Evolutionary conservation across 2,329 filamentous ascomycete genomes (phyloP), one percentile per base, ranked within the genome.

Genomic region (Monilinia polystroma): DNA sequence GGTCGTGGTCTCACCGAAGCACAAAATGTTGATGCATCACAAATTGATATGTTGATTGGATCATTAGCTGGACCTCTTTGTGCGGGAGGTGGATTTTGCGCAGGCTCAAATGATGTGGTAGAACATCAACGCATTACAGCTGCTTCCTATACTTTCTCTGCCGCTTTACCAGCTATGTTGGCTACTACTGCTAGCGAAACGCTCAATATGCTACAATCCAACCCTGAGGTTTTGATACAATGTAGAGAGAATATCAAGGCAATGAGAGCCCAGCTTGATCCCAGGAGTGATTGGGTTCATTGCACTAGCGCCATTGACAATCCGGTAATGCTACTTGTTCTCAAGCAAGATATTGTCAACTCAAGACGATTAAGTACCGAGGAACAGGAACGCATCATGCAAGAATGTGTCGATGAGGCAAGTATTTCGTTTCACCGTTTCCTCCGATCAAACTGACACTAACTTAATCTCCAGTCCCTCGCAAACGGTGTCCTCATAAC

Each of bases 391-490:
- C 85, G 87, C 67, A 78, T 98, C 23, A 79, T 99, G 67, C 89
- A 96, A 75, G 95, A 99, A 73, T 89, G 92, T 71, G 92, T 97
- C n/a, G 96, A 99, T 68, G 95, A 99, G 89, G 93, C 96, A 83
- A 74, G 85, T 20, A 26, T 45, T 63, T 56, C 16, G 14, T 66
- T 68, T 53, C 63, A 62, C 49, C 18, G 58, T 53, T 10, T 16
- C 2, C 45, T 23, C 2, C 7, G 5, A 11, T 23, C 55, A 59
- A 53, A 4, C 12, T 54, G 5, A 20, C 43, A 10, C 55, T 16
- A 55, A 49, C 26, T 64, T 73, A 67, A 74, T 12, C 2, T 62
- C 63, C 70, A 97, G 93, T 84, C 88, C 66, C 85, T 98, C 66
- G 85, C 88, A 68, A 98, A 98, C 73, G 91, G 92, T 29, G 92